Percentiles rank a stretch among this genome's conserved stretches.
These are phyloP conservation scores for Xylariaceae sp. DNA, from an alignment of 2,329 filamentous ascomycete species.

Conservation along the genomic window DNA sequence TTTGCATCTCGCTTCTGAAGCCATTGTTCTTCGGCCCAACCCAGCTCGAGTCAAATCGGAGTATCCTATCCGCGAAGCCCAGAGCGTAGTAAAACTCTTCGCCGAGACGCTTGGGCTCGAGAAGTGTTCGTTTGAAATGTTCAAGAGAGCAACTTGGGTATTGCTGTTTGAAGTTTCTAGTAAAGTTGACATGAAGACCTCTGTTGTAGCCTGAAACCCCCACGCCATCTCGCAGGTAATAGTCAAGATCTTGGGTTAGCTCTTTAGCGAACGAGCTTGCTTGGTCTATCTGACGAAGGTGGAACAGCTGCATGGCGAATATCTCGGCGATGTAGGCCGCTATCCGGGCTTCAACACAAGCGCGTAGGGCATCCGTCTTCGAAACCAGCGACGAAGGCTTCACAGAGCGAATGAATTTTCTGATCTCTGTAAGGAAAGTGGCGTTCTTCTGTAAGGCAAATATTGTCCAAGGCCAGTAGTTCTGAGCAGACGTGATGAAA, in stretches of 20 bases:
- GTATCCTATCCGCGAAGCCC: constrained; percentile 67
- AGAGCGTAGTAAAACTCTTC: constrained; percentile 81
- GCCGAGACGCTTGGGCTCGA: constrained; percentile 65
- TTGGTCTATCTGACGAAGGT: constrained; percentile 72
- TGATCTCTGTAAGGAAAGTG: constrained; percentile 67
- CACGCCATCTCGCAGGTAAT: constrained; percentile 75
- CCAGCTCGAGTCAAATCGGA: constrained; percentile 78
- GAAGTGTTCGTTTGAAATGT: constrained; percentile 72
- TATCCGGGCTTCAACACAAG: constrained; percentile 63
- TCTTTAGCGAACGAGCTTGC: constrained; percentile 62
- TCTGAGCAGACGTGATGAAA: constrained; percentile 84
- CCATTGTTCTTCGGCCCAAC: constrained; percentile 63
- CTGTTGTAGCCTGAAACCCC: constrained; percentile 78
- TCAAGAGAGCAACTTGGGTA: constrained; percentile 71
- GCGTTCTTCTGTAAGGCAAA: constrained; percentile 71
- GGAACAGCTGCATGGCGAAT: constrained; percentile 85
- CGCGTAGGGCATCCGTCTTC: constrained; percentile 52
- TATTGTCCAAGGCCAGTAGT: constrained; percentile 94
- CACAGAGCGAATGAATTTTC: constrained; percentile 63
- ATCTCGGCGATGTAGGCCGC: constrained; percentile 83
- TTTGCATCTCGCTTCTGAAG: constrained; percentile 76
- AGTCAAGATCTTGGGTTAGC: constrained; percentile 70
- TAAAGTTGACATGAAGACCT: constrained; percentile 81
- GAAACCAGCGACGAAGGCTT: constrained; percentile 48
- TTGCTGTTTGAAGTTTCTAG: constrained; percentile 75